Conservation (phyloP, 352 stramenopile genomes). For the Pythium angustatum region DNA sequence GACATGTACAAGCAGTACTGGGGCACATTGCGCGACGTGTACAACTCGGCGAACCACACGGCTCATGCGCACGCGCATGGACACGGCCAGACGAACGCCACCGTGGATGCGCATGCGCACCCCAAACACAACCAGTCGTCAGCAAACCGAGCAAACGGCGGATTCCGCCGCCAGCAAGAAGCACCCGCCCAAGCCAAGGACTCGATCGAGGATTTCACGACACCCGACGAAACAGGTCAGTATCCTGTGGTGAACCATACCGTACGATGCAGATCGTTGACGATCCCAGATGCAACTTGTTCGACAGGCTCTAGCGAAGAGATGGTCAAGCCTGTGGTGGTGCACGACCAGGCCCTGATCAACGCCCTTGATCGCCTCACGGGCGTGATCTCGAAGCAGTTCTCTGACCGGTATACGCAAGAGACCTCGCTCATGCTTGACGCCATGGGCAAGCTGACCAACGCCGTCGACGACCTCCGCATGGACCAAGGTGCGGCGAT, state of each 20-base stretch:
- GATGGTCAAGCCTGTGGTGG: constrained; percentile 43
- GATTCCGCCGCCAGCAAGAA: constrained; percentile 7
- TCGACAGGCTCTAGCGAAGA: constrained; percentile 37
- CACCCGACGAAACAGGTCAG: constrained; percentile 46
- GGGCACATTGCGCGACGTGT: constrained; percentile 66
- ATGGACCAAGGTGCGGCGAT: constrained; percentile 49
- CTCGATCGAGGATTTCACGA: constrained; percentile 50
- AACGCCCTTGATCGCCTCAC: constrained; percentile 65
- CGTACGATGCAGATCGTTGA: constrained; percentile 23
- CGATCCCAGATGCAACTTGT: constrained; percentile 21
- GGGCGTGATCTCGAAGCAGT: constrained; percentile 56
- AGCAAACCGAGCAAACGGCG: constrained; percentile 4
- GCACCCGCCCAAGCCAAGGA: constrained; percentile 34
- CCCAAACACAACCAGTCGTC: constrained; percentile 8
- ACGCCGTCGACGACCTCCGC: constrained; percentile 55
- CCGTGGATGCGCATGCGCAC: background rate
- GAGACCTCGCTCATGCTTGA: constrained; percentile 32
- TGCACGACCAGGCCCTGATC: constrained; percentile 62
- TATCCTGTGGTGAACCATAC: constrained; percentile 6
- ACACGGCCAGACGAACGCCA: background rate
- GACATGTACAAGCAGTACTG: constrained; percentile 73
- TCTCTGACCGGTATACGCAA: constrained; percentile 39
- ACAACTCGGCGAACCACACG: constrained; percentile 39
- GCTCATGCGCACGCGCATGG: constrained; percentile 1
- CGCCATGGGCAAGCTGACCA: constrained; percentile 41